phyloP scores from a whole-genome alignment of 768 basidiomycete species.

The Russula virescens region DNA sequence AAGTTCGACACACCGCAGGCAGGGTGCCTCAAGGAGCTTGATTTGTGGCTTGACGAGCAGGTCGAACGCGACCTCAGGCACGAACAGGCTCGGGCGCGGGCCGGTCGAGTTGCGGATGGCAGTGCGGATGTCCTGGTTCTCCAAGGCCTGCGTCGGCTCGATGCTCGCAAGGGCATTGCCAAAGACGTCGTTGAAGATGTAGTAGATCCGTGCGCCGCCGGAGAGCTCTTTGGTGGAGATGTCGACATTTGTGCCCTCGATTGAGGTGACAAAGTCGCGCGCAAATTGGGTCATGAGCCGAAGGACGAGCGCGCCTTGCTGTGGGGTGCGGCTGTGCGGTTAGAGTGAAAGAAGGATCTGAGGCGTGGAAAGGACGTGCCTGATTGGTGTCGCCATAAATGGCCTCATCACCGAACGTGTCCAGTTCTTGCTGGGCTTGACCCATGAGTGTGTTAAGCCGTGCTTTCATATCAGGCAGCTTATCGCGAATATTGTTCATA shows the following conservation, averaged over 20 bases:
- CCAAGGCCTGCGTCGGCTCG: slow-evolving; percentile 86
- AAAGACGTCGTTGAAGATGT: slow-evolving; percentile 99
- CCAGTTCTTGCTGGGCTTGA: slow-evolving; percentile 96
- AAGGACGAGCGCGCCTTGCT: slow-evolving; percentile 86
- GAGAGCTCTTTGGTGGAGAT: slow-evolving; percentile 98
- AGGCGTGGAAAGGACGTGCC: slow-evolving; percentile 32
- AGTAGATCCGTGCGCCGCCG: slow-evolving; percentile 96
- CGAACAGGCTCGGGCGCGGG: slow-evolving; percentile 91
- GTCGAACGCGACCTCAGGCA: slow-evolving; percentile 96
- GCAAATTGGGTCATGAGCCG: slow-evolving; percentile 99
- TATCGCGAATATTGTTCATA: slow-evolving; percentile 97
- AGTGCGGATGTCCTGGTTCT: slow-evolving; percentile 92
- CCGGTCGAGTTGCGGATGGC: slow-evolving; percentile 98
- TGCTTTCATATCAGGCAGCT: slow-evolving; percentile 99
- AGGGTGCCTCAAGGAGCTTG: slow-evolving; percentile 90
- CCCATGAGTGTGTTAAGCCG: slow-evolving; percentile 97
- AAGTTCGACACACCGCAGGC: slow-evolving; percentile 91
- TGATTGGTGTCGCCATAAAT: slow-evolving; percentile 89
- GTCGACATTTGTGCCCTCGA: slow-evolving; percentile 94
- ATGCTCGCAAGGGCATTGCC: slow-evolving; percentile 86
- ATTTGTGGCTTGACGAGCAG: slow-evolving; percentile 97
- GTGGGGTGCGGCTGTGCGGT: slow-evolving; percentile 6
- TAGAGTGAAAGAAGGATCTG: neutral
- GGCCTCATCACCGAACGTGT: slow-evolving; percentile 91
- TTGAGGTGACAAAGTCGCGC: slow-evolving; percentile 92